Evolutionary conservation across 2,329 filamentous ascomycete genomes (phyloP).

Genomic region (Neospermospora avenae): DNA sequence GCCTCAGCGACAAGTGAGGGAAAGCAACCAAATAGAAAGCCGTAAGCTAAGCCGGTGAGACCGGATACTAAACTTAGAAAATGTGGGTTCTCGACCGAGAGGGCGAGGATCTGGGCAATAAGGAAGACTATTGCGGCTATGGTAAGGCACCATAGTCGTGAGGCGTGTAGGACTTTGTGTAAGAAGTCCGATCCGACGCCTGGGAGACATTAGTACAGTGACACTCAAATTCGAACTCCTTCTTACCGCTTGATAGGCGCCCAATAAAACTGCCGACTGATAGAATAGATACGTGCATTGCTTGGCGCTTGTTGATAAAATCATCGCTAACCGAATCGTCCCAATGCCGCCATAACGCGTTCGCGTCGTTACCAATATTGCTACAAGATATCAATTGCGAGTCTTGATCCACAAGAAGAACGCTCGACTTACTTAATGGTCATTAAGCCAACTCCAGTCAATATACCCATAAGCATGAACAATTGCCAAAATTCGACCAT

Average conservation of each 20-base stretch:
- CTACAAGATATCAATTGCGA: constrained; percentile 43
- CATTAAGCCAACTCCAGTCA: constrained; percentile 94
- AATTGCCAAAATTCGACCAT: constrained; percentile 86
- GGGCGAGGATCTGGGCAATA: constrained; percentile 71
- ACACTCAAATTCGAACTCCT: too few species aligned
- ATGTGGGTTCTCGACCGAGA: constrained; percentile 73
- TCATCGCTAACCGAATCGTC: constrained; percentile 68
- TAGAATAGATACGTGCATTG: constrained; percentile 92
- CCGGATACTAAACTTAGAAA: constrained; percentile 74
- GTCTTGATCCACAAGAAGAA: not conserved
- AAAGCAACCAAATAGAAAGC: constrained; percentile 90
- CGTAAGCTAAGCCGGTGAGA: constrained; percentile 85
- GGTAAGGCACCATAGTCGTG: constrained; percentile 88
- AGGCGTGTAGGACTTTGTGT: constrained; percentile 74
- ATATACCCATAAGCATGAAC: constrained; percentile 81
- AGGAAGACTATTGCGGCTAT: constrained; percentile 75
- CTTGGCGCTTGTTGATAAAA: constrained; percentile 77
- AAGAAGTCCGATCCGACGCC: constrained; percentile 90
- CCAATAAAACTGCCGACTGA: constrained; percentile 84
- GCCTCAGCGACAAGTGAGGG: constrained; percentile 85
- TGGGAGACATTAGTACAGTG: constrained; percentile 33
- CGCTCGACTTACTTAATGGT: constrained; percentile 81
- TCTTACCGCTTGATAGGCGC: constrained; percentile 69
- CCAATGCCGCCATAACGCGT: constrained; percentile 84
- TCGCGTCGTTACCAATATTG: constrained; percentile 89